Conservation (phyloP, 148 eudicot genomes). For the Bassia scoparia region DNA sequence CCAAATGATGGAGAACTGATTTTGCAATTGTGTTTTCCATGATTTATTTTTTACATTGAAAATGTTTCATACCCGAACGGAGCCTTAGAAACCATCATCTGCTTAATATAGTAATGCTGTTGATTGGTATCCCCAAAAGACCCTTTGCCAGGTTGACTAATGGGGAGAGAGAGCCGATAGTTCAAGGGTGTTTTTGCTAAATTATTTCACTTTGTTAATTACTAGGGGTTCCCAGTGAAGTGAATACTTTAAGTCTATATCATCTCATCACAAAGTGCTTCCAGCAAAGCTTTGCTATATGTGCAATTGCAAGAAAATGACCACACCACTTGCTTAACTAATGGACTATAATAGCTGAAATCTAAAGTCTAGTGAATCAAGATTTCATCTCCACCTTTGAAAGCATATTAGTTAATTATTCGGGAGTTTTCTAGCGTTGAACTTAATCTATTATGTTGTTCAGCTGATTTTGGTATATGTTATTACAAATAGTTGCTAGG, state of each 20-base stretch:
- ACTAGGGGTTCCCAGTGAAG: background rate
- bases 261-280: background rate
- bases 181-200: background rate
- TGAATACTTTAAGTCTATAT: background rate
- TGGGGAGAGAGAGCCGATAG: background rate
- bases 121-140: background rate
- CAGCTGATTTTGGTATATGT: background rate
- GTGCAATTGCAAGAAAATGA: no score
- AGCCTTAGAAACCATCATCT: no score
- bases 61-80: no score
- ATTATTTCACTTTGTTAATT: background rate
- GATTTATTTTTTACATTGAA: no score
- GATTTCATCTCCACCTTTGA: background rate
- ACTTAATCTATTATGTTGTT: background rate
- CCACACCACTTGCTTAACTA: background rate
- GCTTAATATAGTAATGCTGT: no score
- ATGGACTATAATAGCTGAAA: no score
- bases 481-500: constrained; percentile 9
- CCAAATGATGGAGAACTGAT: no score
- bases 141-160: background rate
- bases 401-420: background rate
- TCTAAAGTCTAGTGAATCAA: background rate
- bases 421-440: background rate
- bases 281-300: background rate
- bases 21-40: no score